Percentiles rank a stretch among this genome's conserved stretches.
Conservation (phyloP, 2,329 filamentous ascomycete genomes). For the Thielaviopsis euricoi region DNA sequence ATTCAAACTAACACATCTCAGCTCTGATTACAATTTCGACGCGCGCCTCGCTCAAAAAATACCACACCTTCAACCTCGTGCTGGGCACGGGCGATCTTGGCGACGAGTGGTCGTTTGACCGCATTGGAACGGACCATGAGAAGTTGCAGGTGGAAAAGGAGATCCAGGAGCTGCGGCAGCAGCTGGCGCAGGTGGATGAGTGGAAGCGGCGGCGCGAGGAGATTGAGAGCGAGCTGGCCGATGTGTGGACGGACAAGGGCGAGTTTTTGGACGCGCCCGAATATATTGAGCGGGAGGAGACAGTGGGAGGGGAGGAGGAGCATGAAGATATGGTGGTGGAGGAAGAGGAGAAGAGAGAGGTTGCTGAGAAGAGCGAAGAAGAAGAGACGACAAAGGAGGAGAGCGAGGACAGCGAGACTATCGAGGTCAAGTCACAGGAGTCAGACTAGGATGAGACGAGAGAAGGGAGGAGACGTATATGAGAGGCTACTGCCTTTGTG, state of each 20-base stretch:
- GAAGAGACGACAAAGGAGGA: background rate
- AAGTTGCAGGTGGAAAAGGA: slow-evolving; percentile 90
- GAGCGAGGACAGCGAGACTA: slow-evolving; percentile 1
- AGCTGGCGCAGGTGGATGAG: slow-evolving; percentile 62
- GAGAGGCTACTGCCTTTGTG: background rate
- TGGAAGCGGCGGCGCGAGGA: slow-evolving; percentile 66
- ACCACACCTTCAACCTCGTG: slow-evolving; percentile 81
- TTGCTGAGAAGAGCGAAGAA: background rate
- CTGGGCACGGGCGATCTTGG: slow-evolving; percentile 66
- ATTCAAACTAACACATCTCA: slow-evolving; percentile 23
- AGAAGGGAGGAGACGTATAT: background rate
- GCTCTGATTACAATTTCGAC: slow-evolving; percentile 92
- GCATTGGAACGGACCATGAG: slow-evolving; percentile 84
- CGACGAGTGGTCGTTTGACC: slow-evolving; percentile 83
- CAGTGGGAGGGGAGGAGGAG: background rate
- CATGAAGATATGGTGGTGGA: no score
- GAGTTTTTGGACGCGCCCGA: slow-evolving; percentile 31
- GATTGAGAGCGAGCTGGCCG: slow-evolving; percentile 66
- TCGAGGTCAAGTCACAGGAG: background rate
- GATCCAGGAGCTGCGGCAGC: slow-evolving; percentile 64
- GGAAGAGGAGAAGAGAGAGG: background rate
- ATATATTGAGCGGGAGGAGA: slow-evolving; percentile 20
- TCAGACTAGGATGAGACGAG: background rate
- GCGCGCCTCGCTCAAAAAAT: slow-evolving; percentile 83
- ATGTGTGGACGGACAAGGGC: slow-evolving; percentile 41